Percentiles rank a stretch among this genome's conserved stretches.
Conservation (phyloP, 441 rosid species). For the Populus hybrid region DNA sequence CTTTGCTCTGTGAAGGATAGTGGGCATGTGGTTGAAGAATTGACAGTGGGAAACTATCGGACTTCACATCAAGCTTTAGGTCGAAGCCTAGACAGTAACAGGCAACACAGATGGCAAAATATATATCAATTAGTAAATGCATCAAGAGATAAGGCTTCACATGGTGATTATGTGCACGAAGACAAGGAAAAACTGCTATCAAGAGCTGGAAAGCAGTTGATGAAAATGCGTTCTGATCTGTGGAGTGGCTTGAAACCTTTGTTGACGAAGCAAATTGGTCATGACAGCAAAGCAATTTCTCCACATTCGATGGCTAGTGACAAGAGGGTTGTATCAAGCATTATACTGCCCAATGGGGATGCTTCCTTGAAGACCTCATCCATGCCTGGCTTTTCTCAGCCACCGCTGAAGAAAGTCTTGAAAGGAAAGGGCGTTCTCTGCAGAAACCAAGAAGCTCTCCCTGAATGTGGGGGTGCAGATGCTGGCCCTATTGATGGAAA, state of each 20-base stretch:
- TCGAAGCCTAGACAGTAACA: background rate
- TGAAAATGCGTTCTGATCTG: background rate
- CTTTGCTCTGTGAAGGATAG: constrained; percentile 27
- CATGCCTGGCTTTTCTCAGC: constrained; percentile 40
- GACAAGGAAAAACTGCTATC: background rate
- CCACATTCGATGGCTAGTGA: background rate
- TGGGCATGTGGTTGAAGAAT: constrained; percentile 41
- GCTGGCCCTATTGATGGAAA: constrained; percentile 29
- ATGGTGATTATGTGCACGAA: constrained; percentile 1
- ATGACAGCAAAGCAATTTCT: background rate
- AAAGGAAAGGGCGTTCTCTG: constrained; percentile 46
- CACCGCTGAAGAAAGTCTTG: constrained; percentile 34
- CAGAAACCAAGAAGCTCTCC: constrained; percentile 29
- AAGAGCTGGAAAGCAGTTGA: constrained; percentile 1
- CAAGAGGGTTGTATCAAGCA: constrained; percentile 21
- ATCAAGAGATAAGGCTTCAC: background rate
- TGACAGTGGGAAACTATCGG: constrained; percentile 38
- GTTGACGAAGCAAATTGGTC: background rate
- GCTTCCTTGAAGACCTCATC: constrained; percentile 30
- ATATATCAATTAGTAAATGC: background rate
- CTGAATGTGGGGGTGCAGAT: constrained; percentile 23
- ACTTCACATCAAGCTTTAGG: constrained; percentile 26
- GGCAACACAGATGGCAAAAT: constrained; percentile 6
- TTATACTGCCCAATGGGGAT: constrained; percentile 23
- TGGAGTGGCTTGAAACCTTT: constrained; percentile 1